These are phyloP conservation scores for Gaultheria prostrata DNA, from an alignment of 148 eudicot species.

Conservation along the genomic window DNA sequence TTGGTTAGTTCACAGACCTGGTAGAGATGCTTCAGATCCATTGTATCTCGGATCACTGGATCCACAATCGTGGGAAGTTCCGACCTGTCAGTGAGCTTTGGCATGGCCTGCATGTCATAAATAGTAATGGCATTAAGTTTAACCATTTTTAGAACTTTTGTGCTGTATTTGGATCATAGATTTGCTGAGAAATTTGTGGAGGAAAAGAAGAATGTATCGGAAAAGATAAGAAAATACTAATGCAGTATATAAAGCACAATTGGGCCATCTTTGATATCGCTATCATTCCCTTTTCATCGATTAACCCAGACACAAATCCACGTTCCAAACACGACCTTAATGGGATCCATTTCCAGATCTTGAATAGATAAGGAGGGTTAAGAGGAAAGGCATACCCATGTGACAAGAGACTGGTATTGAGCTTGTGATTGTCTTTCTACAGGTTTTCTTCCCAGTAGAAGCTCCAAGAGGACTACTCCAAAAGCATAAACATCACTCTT, in stretches of 20 bases:
- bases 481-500: conserved; percentile 94
- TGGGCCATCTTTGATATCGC: neutral
- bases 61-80: conserved; percentile 73
- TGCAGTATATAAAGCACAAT: neutral
- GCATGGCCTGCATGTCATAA: conserved; percentile 67
- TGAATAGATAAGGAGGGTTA: neutral
- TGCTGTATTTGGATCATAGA: neutral
- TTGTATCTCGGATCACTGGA: conserved; percentile 63
- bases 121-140: neutral
- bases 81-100: conserved; percentile 74
- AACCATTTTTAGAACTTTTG: neutral
- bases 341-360: neutral
- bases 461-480: conserved; percentile 92
- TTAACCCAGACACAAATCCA: neutral
- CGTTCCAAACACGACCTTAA: neutral
- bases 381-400: conserved; percentile 57
- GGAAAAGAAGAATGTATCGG: neutral
- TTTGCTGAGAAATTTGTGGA: neutral
- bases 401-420: conserved; percentile 83
- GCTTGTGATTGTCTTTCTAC: conserved; percentile 72
- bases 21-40: conserved; percentile 71
- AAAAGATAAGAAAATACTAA: neutral
- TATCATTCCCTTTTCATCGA: neutral
- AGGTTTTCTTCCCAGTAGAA: conserved; percentile 79
- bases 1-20: conserved; percentile 44